phyloP scores from a whole-genome alignment of 2,329 filamentous ascomycete species.

The Aspergillus amoenus region DNA sequence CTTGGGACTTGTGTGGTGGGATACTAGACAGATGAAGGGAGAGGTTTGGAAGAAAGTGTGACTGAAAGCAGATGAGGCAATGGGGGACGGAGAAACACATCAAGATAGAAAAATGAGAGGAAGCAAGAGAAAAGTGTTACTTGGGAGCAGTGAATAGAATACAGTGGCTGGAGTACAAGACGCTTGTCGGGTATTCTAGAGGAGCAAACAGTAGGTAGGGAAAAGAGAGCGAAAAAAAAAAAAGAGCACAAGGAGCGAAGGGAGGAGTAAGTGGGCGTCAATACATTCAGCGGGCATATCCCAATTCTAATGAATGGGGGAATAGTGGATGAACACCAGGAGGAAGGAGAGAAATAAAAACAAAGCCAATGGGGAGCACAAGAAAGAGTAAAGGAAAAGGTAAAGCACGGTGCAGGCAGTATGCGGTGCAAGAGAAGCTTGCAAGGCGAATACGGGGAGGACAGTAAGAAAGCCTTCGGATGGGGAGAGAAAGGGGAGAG shows the following conservation, averaged over 20 bases:
- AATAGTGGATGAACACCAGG: not conserved
- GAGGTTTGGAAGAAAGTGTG: slow-evolving; percentile 2
- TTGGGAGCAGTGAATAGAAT: not conserved
- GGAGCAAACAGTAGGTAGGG: not conserved
- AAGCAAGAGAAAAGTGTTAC: not conserved
- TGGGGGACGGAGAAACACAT: not conserved
- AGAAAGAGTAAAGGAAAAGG: slow-evolving; percentile 9
- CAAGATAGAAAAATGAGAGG: not conserved
- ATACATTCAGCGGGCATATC: not conserved
- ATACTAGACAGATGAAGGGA: not conserved
- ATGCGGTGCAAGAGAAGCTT: slow-evolving; percentile 3
- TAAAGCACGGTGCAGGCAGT: slow-evolving; percentile 9
- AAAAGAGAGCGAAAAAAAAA: slow-evolving; percentile 1
- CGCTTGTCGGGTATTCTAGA: slow-evolving; percentile 5
- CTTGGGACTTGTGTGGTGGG: not conserved
- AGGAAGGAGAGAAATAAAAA: slow-evolving; percentile 4
- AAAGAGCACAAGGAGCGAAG: not conserved
- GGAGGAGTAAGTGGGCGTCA: not conserved
- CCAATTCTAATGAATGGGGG: not conserved
- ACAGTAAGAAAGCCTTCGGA: slow-evolving; percentile 5
- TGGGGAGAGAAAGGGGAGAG: not conserved
- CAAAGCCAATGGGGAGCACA: slow-evolving; percentile 9
- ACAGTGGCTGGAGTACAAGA: slow-evolving; percentile 8
- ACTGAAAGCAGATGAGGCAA: not conserved
- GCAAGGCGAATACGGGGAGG: slow-evolving; percentile 3